Conservation (phyloP, 768 basidiomycete species). For the Boletus barrowsii region DNA sequence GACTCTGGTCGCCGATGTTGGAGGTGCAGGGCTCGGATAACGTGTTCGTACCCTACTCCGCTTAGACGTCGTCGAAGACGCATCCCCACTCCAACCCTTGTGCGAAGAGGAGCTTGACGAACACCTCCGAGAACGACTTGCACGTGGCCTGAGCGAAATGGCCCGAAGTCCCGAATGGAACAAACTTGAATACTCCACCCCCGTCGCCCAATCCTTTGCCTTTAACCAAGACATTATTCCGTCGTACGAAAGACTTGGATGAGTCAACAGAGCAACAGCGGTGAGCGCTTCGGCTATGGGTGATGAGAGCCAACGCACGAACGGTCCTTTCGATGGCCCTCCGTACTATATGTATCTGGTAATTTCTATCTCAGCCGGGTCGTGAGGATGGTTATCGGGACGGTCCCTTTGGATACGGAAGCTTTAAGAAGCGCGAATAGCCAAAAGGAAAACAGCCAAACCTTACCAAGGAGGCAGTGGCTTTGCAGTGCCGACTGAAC, state of each 20-base stretch:
- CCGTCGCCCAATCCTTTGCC: conserved; percentile 28
- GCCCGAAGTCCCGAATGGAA: conserved; percentile 36
- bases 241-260: background rate
- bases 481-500: conserved; percentile 4
- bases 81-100: background rate
- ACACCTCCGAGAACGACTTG: background rate
- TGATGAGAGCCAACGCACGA: background rate
- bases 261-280: background rate
- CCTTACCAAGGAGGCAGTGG: conserved; percentile 8
- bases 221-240: conserved; percentile 30
- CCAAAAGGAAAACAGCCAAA: conserved; percentile 10
- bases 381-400: conserved; percentile 3
- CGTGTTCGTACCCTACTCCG: conserved; percentile 2
- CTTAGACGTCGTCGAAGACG: background rate
- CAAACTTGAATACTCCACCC: conserved; percentile 33
- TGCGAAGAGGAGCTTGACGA: conserved; percentile 8
- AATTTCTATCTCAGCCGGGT: conserved; percentile 18
- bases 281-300: background rate
- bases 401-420: background rate
- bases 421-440: conserved; percentile 4
- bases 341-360: conserved; percentile 27
- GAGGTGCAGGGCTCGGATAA: background rate
- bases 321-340: background rate
- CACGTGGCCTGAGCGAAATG: conserved; percentile 22
- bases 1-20: background rate